Evolutionary conservation across 148 eudicot genomes (phyloP).

Genomic region (Diospyros lotus): DNA sequence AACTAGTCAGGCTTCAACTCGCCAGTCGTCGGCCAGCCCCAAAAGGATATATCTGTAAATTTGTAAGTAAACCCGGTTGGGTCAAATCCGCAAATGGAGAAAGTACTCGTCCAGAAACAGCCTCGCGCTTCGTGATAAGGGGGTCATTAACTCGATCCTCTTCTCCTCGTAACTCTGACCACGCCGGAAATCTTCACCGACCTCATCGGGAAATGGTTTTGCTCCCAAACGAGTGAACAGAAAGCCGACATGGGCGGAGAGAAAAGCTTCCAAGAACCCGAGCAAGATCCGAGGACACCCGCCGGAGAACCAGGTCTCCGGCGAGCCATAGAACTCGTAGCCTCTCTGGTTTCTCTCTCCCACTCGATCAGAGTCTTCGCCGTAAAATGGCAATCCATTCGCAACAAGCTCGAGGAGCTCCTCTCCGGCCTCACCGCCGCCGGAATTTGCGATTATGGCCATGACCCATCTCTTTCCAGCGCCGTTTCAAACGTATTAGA

Average conservation of each 20-base stretch:
- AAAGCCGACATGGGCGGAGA: constrained; percentile 33
- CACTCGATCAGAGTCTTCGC: constrained; percentile 59
- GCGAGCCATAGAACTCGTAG: constrained; percentile 29
- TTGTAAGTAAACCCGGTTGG: background rate
- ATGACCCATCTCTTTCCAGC: constrained; percentile 24
- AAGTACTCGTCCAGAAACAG: background rate
- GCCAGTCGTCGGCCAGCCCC: background rate
- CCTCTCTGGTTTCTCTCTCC: constrained; percentile 44
- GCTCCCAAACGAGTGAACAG: background rate
- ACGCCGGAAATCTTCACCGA: background rate
- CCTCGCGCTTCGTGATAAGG: background rate
- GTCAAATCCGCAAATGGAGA: background rate
- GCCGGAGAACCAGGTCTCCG: constrained; percentile 28
- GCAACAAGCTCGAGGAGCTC: constrained; percentile 64
- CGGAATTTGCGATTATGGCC: constrained; percentile 23
- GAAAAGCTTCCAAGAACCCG: background rate
- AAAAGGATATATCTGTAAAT: constrained; percentile 4
- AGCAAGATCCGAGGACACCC: constrained; percentile 7
- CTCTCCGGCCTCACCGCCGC: constrained; percentile 42
- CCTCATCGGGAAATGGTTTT: constrained; percentile 16
- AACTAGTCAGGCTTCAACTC: no score
- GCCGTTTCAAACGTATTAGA: constrained; percentile 21
- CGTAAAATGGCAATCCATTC: constrained; percentile 60
- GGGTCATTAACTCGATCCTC: no score
- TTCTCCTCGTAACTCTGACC: constrained; percentile 1